Evolutionary conservation across 768 basidiomycete species (phyloP).

Genomic region (Rhodotorula taiwanensis): DNA sequence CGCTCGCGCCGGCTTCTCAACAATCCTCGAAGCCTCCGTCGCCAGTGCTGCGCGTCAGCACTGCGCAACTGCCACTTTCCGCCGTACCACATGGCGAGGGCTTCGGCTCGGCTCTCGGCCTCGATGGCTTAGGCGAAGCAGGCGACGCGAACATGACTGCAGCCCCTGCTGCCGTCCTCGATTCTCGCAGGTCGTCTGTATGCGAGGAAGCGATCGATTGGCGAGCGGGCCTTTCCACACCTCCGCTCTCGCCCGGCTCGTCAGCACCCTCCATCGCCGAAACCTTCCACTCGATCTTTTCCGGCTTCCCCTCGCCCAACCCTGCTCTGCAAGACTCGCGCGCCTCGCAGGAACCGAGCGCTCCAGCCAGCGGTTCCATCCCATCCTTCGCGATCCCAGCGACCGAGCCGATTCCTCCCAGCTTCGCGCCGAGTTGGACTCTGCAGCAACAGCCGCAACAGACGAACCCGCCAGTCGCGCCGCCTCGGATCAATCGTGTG

Average conservation of each 20-base stretch:
- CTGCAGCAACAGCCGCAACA: constrained; percentile 23
- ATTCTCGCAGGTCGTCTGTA: neutral
- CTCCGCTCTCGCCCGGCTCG: constrained; percentile 28
- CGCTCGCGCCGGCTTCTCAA: constrained; percentile 4
- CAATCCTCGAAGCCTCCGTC: neutral
- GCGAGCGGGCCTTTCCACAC: constrained; percentile 15
- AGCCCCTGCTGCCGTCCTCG: neutral
- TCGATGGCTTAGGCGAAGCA: constrained; percentile 11
- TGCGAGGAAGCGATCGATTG: constrained; percentile 8
- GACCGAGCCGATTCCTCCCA: constrained; percentile 18
- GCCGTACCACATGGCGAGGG: too few species aligned
- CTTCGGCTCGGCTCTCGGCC: constrained; percentile 7
- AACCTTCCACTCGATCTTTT: constrained; percentile 20
- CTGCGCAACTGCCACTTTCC: too few species aligned
- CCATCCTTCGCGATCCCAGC: constrained; percentile 28
- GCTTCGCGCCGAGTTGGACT: constrained; percentile 15
- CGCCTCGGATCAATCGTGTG: constrained; percentile 48
- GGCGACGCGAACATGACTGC: neutral
- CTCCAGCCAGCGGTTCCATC: neutral
- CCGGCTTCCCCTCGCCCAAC: constrained; percentile 14
- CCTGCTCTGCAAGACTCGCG: neutral
- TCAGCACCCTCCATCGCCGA: constrained; percentile 19
- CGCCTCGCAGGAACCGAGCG: neutral
- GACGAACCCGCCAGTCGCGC: constrained; percentile 3
- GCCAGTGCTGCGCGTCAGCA: neutral